A percentile compares a stretch with the other conserved stretches of the same genome.
These are phyloP conservation scores for Lotmaria passim DNA, from an alignment of 208 protist genomes.

Conservation along the genomic window DNA sequence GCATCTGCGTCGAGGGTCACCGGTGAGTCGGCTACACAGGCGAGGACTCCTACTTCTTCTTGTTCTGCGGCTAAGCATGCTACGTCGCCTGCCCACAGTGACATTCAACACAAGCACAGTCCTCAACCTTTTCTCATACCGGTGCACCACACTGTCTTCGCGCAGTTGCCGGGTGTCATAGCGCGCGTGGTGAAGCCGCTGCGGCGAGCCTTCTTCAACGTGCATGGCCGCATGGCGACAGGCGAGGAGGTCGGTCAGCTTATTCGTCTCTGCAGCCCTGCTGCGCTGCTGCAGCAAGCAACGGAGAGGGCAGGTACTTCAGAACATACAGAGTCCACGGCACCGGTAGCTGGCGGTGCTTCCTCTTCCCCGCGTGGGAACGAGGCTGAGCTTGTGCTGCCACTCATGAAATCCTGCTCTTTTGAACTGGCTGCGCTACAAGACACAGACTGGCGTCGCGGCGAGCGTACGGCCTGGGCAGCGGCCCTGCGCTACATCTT, in stretches of 20 bases:
- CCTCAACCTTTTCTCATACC: background rate
- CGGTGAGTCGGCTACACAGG: background rate
- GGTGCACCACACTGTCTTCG: constrained; percentile 14
- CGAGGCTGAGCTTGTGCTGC: background rate
- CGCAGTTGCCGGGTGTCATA: constrained; percentile 50
- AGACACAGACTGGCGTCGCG: constrained; percentile 27
- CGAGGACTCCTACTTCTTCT: no score
- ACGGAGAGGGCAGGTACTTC: no score
- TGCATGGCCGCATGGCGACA: constrained; percentile 57
- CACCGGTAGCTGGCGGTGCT: no score
- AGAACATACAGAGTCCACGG: no score
- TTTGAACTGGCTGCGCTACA: background rate
- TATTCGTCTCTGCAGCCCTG: constrained; percentile 15
- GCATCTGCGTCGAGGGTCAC: background rate
- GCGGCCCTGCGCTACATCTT: constrained; percentile 19
- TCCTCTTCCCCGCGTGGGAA: background rate
- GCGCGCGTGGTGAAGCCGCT: constrained; percentile 56
- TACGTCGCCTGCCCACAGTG: background rate
- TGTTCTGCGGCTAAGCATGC: background rate
- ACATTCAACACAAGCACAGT: background rate
- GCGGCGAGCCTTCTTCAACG: constrained; percentile 55
- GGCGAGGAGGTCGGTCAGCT: constrained; percentile 54
- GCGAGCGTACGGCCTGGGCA: constrained; percentile 18
- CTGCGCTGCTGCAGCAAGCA: background rate
- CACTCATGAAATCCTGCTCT: constrained; percentile 10